Conservation (phyloP, 2,329 filamentous ascomycete genomes). For the Metarhizium anisopliae region DNA sequence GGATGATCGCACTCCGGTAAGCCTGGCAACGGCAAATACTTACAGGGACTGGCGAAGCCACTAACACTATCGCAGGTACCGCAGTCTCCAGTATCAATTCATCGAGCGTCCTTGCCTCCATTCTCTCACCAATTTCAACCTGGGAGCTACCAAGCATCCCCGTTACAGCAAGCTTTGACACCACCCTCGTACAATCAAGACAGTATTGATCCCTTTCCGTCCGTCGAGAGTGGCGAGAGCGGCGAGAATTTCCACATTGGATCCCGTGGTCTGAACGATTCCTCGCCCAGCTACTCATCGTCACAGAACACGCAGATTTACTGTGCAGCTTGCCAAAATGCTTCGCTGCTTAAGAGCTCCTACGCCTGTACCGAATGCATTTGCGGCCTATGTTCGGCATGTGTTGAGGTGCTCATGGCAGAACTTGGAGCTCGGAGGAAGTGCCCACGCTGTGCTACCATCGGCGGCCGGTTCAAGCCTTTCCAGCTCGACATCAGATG, state of each 20-base stretch:
- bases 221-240: constrained; percentile 70
- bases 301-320: constrained; percentile 80
- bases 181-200: constrained; percentile 65
- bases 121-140: constrained; percentile 51
- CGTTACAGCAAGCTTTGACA: constrained; percentile 81
- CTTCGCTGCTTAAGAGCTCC: constrained; percentile 70
- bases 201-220: constrained; percentile 73
- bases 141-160: constrained; percentile 75
- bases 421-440: constrained; percentile 68
- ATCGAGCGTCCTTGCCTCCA: constrained; percentile 53
- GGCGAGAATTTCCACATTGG: constrained; percentile 66
- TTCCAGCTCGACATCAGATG: constrained; percentile 66
- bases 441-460: constrained; percentile 70
- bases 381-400: constrained; percentile 81
- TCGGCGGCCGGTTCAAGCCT: constrained; percentile 73
- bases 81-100: constrained; percentile 55
- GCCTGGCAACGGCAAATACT: constrained; percentile 22
- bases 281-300: constrained; percentile 64
- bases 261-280: constrained; percentile 53
- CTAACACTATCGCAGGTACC: constrained; percentile 39
- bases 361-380: constrained; percentile 97
- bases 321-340: constrained; percentile 75
- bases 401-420: constrained; percentile 70
- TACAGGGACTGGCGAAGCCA: background rate
- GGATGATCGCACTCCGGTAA: constrained; percentile 82